phyloP scores from a whole-genome alignment of 768 basidiomycete species.

The Mycena maculata region DNA sequence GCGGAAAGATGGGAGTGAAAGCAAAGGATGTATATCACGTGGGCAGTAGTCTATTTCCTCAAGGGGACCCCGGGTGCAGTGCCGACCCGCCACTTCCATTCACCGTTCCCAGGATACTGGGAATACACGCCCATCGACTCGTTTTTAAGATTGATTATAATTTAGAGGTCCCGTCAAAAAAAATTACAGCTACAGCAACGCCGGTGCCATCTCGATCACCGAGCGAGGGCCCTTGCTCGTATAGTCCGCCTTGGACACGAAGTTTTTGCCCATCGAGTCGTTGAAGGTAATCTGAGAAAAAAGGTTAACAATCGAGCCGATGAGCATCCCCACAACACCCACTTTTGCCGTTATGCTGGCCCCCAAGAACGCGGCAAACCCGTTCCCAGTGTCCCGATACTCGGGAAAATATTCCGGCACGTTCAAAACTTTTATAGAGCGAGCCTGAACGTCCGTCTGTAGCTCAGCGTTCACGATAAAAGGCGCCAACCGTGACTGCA shows the following conservation, averaged over 20 bases:
- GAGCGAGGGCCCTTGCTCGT: conserved; percentile 76
- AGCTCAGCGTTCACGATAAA: conserved; percentile 73
- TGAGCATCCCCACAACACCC: conserved; percentile 14
- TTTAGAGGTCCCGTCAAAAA: not conserved
- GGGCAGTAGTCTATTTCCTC: no score
- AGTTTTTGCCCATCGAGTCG: conserved; percentile 73
- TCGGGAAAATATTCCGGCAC: conserved; percentile 94
- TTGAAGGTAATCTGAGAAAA: conserved; percentile 75
- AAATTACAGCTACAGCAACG: conserved; percentile 62
- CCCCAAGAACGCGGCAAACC: conserved; percentile 84
- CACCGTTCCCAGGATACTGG: no score
- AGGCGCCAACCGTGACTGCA: conserved; percentile 77
- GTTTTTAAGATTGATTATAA: not conserved
- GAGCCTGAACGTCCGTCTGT: conserved; percentile 79
- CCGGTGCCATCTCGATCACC: conserved; percentile 82
- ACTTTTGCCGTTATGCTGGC: conserved; percentile 90
- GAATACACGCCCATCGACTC: no score
- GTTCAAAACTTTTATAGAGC: conserved; percentile 66
- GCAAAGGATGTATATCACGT: not conserved
- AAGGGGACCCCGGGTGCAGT: no score
- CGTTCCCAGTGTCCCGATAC: conserved; percentile 87
- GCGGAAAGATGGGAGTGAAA: no score
- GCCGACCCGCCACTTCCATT: no score
- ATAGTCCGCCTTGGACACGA: conserved; percentile 85
- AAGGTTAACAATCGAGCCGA: conserved; percentile 7